A percentile compares a stretch with the other conserved stretches of the same genome.
These are phyloP conservation scores for Solanum raphanifolium DNA, from an alignment of 257 asterid species.

Conservation along the genomic window DNA sequence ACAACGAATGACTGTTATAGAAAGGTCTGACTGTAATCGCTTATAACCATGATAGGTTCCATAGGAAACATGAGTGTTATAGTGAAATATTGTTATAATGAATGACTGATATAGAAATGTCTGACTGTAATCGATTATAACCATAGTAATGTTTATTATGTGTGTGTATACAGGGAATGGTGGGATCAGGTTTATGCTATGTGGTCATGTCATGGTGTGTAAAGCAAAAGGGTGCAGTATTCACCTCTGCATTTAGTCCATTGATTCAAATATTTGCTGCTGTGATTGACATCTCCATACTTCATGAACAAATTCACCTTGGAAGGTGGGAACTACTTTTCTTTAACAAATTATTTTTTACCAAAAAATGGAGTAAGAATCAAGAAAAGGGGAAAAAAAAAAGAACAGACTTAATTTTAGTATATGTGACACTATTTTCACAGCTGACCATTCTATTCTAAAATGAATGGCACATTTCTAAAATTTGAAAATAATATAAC, in stretches of 20 bases:
- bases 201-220: conserved; percentile 71
- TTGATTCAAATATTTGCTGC: conserved; percentile 66
- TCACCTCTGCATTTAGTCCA: conserved; percentile 74
- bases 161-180: conserved; percentile 31
- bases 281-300: conserved; percentile 41
- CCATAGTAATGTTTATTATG: background rate
- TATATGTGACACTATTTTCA: background rate
- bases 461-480: background rate
- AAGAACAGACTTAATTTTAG: background rate
- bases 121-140: no score
- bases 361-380: background rate
- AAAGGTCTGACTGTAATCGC: background rate
- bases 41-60: background rate
- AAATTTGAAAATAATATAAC: background rate
- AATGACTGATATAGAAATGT: no score
- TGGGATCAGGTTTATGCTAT: conserved; percentile 68
- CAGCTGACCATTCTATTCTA: background rate
- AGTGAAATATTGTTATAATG: background rate
- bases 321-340: conserved; percentile 40
- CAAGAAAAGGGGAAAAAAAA: background rate
- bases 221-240: conserved; percentile 62
- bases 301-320: conserved; percentile 53
- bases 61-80: background rate
- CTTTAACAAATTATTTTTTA: background rate
- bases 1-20: background rate